phyloP scores from a whole-genome alignment of 2,329 filamentous ascomycete species.

The Sphaerulina populicola region DNA sequence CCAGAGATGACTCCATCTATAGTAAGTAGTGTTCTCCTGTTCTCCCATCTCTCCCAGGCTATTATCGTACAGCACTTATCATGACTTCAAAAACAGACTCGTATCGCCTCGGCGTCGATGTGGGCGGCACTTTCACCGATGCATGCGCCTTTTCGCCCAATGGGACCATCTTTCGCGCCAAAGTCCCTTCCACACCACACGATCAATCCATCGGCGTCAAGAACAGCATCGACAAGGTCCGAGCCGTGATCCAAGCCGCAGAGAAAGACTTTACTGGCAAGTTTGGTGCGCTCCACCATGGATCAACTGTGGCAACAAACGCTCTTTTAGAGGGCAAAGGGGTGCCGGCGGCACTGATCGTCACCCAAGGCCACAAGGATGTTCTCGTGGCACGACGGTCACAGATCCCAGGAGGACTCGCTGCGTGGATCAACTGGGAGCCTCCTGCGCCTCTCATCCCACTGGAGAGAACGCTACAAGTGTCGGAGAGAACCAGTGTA shows the following conservation, averaged over 20 bases:
- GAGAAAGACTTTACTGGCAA: constrained; percentile 23
- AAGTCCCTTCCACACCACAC: constrained; percentile 24
- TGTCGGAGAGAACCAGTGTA: constrained; percentile 22
- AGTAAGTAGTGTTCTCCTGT: background rate
- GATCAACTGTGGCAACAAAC: constrained; percentile 24
- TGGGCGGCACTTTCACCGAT: constrained; percentile 26
- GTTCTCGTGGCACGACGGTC: constrained; percentile 23
- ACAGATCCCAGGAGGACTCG: constrained; percentile 26
- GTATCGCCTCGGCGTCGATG: constrained; percentile 24
- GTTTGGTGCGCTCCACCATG: constrained; percentile 25
- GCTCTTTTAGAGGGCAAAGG: constrained; percentile 25
- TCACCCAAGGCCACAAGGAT: constrained; percentile 27
- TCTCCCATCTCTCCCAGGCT: background rate
- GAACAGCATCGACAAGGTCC: constrained; percentile 24
- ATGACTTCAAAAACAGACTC: constrained; percentile 16
- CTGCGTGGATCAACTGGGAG: constrained; percentile 24
- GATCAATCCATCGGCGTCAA: constrained; percentile 26
- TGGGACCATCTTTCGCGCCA: constrained; percentile 24
- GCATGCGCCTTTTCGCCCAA: constrained; percentile 23
- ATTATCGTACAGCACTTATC: background rate
- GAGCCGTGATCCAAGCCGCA: constrained; percentile 19
- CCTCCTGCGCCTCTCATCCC: constrained; percentile 25
- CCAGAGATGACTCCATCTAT: background rate
- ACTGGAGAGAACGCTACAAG: constrained; percentile 23
- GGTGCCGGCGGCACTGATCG: constrained; percentile 24